A percentile compares a stretch with the other conserved stretches of the same genome.
Conservation (phyloP, 331 rosid species). For the Malus hybrid region DNA sequence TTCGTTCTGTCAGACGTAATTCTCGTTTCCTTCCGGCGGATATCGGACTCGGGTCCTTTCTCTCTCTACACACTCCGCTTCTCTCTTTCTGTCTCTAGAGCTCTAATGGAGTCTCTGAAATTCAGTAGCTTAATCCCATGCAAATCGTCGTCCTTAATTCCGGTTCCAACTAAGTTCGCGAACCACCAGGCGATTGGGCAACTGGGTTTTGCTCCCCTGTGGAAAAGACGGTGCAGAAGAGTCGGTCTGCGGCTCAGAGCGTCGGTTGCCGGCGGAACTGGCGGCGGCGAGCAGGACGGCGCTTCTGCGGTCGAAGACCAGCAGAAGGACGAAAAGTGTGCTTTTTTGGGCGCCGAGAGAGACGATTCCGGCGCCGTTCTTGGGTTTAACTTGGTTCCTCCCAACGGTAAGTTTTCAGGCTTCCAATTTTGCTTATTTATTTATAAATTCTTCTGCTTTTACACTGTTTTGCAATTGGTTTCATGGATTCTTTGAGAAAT, state of each 20-base stretch:
- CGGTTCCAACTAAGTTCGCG: neutral
- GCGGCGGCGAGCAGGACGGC: conserved; percentile 14
- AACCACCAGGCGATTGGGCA: conserved; percentile 5
- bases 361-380: conserved; percentile 46
- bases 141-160: conserved; percentile 8
- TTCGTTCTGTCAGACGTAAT: neutral
- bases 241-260: conserved; percentile 22
- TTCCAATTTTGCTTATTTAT: neutral
- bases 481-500: neutral
- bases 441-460: neutral
- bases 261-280: conserved; percentile 21
- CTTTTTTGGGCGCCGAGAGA: conserved; percentile 27
- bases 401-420: conserved; percentile 24
- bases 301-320: conserved; percentile 23
- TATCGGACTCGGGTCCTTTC: conserved; percentile 6
- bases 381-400: conserved; percentile 46
- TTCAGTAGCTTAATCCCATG: conserved; percentile 21
- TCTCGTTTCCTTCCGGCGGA: conserved; percentile 28
- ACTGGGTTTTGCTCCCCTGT: conserved; percentile 11
- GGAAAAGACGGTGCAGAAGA: conserved; percentile 3
- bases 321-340: conserved; percentile 11
- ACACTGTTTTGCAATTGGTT: neutral
- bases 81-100: neutral
- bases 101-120: conserved; percentile 44
- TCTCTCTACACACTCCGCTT: neutral